Percentiles rank a stretch among this genome's conserved stretches.
Conservation (phyloP, 2,329 filamentous ascomycete genomes). For the Colletotrichum spinosum region DNA sequence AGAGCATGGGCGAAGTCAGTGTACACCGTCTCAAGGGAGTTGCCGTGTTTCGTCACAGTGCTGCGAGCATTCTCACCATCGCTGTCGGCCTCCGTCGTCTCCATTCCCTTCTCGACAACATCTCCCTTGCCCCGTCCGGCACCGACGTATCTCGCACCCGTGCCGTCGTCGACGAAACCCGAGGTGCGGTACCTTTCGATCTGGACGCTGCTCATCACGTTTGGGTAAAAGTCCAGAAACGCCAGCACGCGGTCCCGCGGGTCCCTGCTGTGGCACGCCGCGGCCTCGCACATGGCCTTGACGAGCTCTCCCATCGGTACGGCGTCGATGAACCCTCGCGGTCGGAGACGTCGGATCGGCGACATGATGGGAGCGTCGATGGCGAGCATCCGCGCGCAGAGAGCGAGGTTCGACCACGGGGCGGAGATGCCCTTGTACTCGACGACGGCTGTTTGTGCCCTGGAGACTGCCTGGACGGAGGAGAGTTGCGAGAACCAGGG, state of each 20-base stretch:
- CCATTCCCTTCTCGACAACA: not conserved
- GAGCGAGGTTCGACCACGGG: conserved; percentile 13
- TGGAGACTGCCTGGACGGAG: conserved; percentile 14
- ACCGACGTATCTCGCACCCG: not conserved
- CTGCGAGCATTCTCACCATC: not conserved
- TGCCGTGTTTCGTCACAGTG: not conserved
- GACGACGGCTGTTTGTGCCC: conserved; percentile 5
- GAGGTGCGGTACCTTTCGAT: not conserved
- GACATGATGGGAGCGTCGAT: conserved; percentile 2
- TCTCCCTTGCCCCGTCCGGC: not conserved
- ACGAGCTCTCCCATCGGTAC: conserved; percentile 9
- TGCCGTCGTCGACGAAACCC: not conserved
- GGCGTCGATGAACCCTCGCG: conserved; percentile 1
- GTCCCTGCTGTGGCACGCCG: not conserved
- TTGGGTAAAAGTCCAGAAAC: conserved; percentile 14
- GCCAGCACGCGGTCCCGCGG: conserved; percentile 15
- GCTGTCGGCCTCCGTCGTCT: not conserved
- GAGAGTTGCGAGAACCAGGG: conserved; percentile 16
- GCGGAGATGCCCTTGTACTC: not conserved
- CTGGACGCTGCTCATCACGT: conserved; percentile 7
- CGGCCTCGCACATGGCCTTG: conserved; percentile 15
- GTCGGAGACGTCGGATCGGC: conserved; percentile 1
- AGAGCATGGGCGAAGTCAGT: conserved; percentile 7
- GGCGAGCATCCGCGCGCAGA: conserved; percentile 1
- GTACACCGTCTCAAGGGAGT: not conserved